Base-by-base conservation (phyloP, 2,329 filamentous ascomycete genomes). In the Neonectria faginata region DNA sequence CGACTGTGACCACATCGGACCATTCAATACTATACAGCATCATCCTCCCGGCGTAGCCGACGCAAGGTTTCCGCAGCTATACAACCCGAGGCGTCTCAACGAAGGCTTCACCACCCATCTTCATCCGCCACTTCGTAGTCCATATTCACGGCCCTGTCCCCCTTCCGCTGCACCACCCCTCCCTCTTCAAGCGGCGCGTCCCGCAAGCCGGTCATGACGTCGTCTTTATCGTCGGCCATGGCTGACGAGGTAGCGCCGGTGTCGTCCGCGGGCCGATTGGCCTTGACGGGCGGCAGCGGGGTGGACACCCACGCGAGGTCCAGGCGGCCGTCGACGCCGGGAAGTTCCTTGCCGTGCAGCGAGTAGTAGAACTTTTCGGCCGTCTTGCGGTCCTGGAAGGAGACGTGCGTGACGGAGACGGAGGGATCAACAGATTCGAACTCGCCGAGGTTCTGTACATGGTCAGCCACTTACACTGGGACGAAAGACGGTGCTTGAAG, bases 321-420 rank as follows among this genome's bases (percentile, higher is more conserved):
- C 12, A 93, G 82, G 50, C 85, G 86, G 45, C 86, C 89, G 1
- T 84, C 79, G 11, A 92, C 79, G 7, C 88, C 86, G 0, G 89
- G 88, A 44, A 94, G 86, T 20, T 85, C 79, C 47, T 84, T 84
- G 50, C 83, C 83, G 51, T 85, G 76, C n/a, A 88, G 79, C 29
- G 85, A 82, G 71, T 87, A 86, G 80, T 86, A 87, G 71, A 91
- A 90, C 67, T 85, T 89, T 75, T 95, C 92, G 4, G 91, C 92
- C 14, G 90, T 90, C 74, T 87, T 88, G 62, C 89, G 87, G 72
- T 91, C 88, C 62, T 87, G 88, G 75, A 92, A 92, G 6, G 85
- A 86, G 56, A 92, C 85, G 57, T 85, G 80, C 1, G 88, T 86
- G 0, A 78, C 75, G 1, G 77, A 67, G 0, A 83, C 76, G 3